Evolutionary conservation across 1,284 basidiomycete species (phyloP).

Genomic region (Ustilago vetiveriae): DNA sequence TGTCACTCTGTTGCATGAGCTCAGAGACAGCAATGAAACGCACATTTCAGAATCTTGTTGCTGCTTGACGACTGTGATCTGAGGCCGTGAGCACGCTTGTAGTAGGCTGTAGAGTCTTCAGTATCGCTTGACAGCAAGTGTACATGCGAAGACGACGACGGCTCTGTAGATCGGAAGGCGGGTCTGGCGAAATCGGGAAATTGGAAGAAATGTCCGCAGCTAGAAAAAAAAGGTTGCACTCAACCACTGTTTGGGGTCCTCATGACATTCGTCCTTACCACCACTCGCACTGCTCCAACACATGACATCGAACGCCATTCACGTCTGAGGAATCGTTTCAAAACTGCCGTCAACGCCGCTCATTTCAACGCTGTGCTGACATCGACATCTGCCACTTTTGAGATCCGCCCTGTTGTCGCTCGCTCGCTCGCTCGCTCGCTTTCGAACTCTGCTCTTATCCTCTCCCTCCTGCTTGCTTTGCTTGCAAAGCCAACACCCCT

Average conservation of each 20-base stretch:
- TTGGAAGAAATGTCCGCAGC: constrained; percentile 25
- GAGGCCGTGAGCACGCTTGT: neutral
- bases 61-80: neutral
- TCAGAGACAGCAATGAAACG: constrained; percentile 37
- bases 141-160: too few relatives aligned
- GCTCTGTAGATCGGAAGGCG: too few relatives aligned
- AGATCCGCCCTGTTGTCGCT: neutral
- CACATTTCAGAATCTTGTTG: constrained; percentile 17
- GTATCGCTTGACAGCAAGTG: too few relatives aligned
- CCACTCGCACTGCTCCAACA: too few relatives aligned
- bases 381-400: neutral
- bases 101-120: too few relatives aligned
- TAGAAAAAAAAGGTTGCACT: neutral
- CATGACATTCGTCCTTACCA: too few relatives aligned
- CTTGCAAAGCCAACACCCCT: constrained; percentile 16
- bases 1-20: constrained; percentile 8
- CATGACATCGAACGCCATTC: neutral
- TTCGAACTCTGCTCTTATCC: neutral
- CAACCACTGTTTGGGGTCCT: too few relatives aligned
- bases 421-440: too few relatives aligned
- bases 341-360: too few relatives aligned
- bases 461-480: neutral
- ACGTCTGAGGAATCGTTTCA: too few relatives aligned
- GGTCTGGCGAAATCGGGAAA: constrained; percentile 1
- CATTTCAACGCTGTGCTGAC: too few relatives aligned